phyloP scores from a whole-genome alignment of 176 grass and related monocot species.

The Oryza glumipatula region DNA sequence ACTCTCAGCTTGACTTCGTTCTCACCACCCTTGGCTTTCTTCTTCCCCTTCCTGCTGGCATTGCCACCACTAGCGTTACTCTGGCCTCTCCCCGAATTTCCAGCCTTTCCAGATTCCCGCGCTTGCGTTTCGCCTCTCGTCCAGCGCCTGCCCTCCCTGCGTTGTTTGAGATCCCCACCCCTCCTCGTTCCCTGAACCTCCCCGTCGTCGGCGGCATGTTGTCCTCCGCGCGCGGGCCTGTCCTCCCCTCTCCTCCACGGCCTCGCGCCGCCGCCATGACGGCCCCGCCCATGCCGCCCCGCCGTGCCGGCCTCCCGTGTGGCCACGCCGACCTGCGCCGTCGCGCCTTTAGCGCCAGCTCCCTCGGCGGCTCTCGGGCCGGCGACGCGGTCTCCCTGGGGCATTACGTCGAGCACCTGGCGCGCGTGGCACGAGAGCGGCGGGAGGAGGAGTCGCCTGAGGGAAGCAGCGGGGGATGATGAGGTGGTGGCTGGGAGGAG shows the following conservation, averaged over 20 bases:
- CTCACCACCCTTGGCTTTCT: constrained; percentile 29
- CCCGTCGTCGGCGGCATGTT: background rate
- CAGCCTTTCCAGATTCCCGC: constrained; percentile 4
- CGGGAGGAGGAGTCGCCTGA: background rate
- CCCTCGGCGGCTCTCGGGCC: background rate
- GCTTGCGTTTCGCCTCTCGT: constrained; percentile 17
- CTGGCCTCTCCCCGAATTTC: constrained; percentile 5
- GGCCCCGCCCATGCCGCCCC: background rate
- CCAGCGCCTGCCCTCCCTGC: background rate
- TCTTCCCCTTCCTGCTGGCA: constrained; percentile 25
- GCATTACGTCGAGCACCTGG: constrained; percentile 28
- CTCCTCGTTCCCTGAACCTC: background rate
- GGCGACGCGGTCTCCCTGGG: background rate
- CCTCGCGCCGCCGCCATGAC: background rate
- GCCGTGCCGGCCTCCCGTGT: background rate
- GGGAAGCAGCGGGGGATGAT: background rate
- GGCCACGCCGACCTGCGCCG: background rate
- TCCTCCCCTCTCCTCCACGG: constrained; percentile 36
- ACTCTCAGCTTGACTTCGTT: constrained; percentile 45
- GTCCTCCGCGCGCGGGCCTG: constrained; percentile 6
- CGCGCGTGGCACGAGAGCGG: background rate
- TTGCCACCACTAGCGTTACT: constrained; percentile 13
- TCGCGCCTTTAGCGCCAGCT: background rate
- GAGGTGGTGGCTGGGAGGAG: background rate
- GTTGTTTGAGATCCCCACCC: background rate